Evolutionary conservation across 225 moss, liverwort and hornwort genomes (phyloP), one percentile per base, ranked within the genome.

Genomic region (Ulota crispa): DNA sequence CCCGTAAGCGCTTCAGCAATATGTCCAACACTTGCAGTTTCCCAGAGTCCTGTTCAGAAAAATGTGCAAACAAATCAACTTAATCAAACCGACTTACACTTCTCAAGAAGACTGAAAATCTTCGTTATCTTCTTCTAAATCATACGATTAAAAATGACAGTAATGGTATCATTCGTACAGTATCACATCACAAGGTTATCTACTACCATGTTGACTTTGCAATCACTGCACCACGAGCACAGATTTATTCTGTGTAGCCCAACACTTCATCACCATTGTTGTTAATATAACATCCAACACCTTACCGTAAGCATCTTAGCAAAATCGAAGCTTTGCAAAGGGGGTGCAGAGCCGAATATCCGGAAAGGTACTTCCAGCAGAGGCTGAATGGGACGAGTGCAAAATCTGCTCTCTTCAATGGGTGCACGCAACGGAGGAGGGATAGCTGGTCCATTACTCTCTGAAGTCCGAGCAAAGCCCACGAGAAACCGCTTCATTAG

Each of bases 301-400:
- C 95, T 93, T 81, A 96, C 96, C 39, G 96, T 92, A 24, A 96
- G 81, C 96, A 96, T 96, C 83, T 94, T 96, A 15, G 96, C 96
- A 73, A 96, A 94, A 86, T 96, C 96, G 64, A 96, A 96, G 85
- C 94, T 96, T 70, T 94, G 93, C 64, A 96, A 86, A 39, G 94
- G 94, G 76, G 96, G 96, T 63, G 96, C 92, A 10, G 96, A 96
- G 37, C 96, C 96, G 81, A 93, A 96, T 79, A 96, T 93, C 72
- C 87, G 90, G 75, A 85, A 96, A 64, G 94, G 94, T 26, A 96
- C 68, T 68, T 89, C 84, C 14, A 96, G 89, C 64, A 94, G 60
- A 63, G 94, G 92, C 69, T 96, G 87, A 53, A 91, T 75, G 24
- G 89, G 83, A 79, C 83, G 80, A 65, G 85, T 68, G 73, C 86